Evolutionary conservation across 345 rosid genomes (phyloP), one percentile per base, ranked within the genome.

Genomic region (Populus euphratica): DNA sequence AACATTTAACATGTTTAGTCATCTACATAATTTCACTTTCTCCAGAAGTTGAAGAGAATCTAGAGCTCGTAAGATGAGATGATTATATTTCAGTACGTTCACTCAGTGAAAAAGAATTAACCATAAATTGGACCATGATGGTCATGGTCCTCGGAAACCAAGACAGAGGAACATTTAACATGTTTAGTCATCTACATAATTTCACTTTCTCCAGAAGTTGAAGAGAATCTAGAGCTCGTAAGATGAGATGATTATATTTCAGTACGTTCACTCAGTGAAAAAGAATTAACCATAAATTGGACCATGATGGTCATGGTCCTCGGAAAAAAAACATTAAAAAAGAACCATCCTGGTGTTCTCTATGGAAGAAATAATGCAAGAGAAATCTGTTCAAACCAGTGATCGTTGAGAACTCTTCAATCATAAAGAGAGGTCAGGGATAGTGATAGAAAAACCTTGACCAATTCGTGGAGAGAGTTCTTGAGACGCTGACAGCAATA

Each of bases 391-490:
- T 69, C 62, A 52, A 2, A 52, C n/a, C 65, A 64, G 18, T 73
- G 14, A 49, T 65, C 49, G 36, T 18, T 2, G 33, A 50, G 50
- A 9, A 23, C 33, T 13, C 67, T 21, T 36, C 61, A 18, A 23
- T 20, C 44, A 78, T 49, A 38, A 43, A 62, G 25, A 18, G 49
- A 77, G 68, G 41, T 5, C 21, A 20, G 7, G 29, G 29, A 59
- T 14, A 18, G 35, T 50, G 63, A 47, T 6, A 82, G 69, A 38
- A 49, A 2, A 88, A 91, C 92, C 88, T 23, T 47, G 74, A 41
- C 77, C 84, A 76, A 65, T 62, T 77, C 74, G 88, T 77, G 79
- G 31, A 68, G 90, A 86, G 38, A 72, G 75, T 72, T 87, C 83
- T 27, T 59, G 85, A 31, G 88, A 80, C 65, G 78, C 33, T 44